Conservation (phyloP, 805 yeast genomes). For the Saturnispora quitensis region DNA sequence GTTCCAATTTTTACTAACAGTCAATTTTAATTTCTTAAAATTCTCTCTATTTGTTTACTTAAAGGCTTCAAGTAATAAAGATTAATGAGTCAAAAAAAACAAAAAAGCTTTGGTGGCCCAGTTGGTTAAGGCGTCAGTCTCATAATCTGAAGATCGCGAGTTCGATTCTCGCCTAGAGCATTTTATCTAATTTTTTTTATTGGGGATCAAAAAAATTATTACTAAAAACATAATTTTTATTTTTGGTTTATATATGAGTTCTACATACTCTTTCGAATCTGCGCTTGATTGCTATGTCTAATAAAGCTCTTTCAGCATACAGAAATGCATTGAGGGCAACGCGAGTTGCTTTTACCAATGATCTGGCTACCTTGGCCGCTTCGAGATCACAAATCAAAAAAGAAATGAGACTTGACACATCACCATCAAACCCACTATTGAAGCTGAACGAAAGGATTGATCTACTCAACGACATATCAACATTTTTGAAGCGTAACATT, state of each 20-base stretch:
- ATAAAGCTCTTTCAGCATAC: constrained; percentile 39
- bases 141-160: constrained; percentile 30
- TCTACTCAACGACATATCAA: constrained; percentile 61
- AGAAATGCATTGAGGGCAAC: constrained; percentile 62
- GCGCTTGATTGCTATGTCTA: constrained; percentile 6
- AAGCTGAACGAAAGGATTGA: constrained; percentile 41
- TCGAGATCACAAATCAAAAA: constrained; percentile 52
- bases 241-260: background rate
- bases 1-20: too few relatives aligned
- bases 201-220: too few relatives aligned
- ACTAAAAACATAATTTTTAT: background rate
- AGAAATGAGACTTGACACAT: constrained; percentile 34
- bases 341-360: constrained; percentile 47
- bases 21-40: too few relatives aligned
- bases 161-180: constrained; percentile 34
- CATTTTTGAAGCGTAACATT: constrained; percentile 60
- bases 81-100: too few relatives aligned
- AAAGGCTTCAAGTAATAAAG: too few relatives aligned
- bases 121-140: constrained; percentile 30
- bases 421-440: constrained; percentile 38
- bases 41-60: too few relatives aligned
- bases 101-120: constrained; percentile 27
- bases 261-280: too few relatives aligned
- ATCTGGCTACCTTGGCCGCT: constrained; percentile 39
- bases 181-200: background rate